Evolutionary conservation across 768 basidiomycete genomes (phyloP).

Genomic region (Pleurotus tuber-regium): DNA sequence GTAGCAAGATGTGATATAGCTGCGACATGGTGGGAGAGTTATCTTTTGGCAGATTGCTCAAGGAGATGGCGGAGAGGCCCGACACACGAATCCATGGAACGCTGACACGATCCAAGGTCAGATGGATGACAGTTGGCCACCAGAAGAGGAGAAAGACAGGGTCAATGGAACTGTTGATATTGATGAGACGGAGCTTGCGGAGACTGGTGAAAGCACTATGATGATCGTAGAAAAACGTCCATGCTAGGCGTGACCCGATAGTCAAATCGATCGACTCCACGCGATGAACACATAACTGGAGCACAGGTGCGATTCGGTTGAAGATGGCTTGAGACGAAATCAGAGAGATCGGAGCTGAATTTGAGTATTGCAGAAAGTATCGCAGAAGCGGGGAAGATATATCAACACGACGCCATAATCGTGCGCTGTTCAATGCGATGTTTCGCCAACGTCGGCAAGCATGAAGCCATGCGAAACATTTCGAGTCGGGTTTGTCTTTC

Average conservation of each 20-base stretch:
- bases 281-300: not conserved
- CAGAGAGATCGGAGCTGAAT: not conserved
- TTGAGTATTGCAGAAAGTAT: not conserved
- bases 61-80: not conserved
- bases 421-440: not conserved
- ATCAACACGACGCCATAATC: not conserved
- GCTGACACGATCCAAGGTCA: not conserved
- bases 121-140: not conserved
- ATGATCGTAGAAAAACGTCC: not conserved
- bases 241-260: not conserved
- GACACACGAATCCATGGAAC: not conserved
- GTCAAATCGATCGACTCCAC: not conserved
- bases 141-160: not conserved
- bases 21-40: not conserved
- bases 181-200: not conserved
- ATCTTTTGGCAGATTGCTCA: not conserved
- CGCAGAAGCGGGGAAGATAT: not conserved
- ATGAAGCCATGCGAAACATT: not conserved
- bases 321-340: not conserved
- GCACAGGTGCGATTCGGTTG: not conserved
- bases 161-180: not conserved
- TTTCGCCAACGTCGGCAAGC: not conserved
- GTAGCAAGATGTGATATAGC: not conserved
- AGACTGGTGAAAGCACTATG: not conserved
- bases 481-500: not conserved